Evolutionary conservation across 768 basidiomycete genomes (phyloP), one percentile per base, ranked within the genome.

Genomic region (Tephrocybe sp.): DNA sequence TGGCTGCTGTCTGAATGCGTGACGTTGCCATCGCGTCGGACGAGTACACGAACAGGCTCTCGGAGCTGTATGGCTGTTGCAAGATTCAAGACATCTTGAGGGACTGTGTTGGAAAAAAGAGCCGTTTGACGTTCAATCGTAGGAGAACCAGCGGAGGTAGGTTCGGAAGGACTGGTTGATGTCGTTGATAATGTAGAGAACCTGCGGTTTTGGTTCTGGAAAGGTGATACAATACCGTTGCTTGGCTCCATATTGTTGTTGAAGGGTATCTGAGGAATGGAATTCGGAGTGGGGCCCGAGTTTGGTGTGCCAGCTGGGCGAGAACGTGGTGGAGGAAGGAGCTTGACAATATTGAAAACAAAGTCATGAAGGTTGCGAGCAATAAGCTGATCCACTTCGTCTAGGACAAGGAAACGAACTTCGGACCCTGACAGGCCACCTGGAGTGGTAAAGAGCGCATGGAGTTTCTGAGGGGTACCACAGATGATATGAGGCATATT

Each of bases 341-440:
- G 73, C 59, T 93, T 94, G 63, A 94, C 91, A 58, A 98, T 89
- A 59, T 83, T 88, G 70, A 92, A 88, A 19, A 99, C 95, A 62
- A 86, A 91, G 45, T 98, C 97, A 61, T 97, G 92, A 46, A 98
- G 72, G 63, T 97, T 98, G 48, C 97, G 84, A 15, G 97, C 95
- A 64, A 99, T 97, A 55, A 99, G 73, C 63, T 98, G 97, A 65
- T 99, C 97, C 42, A 97, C 94, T 65, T 99, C 97, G 62, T 99
- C 97, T 16, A 99, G 79, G 29, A 97, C 91, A 47, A 99, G 77
- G 74, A 98, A 89, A 38, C 93, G 82, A 46, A 97, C 91, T 62
- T 94, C 93, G 11, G 83, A 77, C 22, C 92, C 93, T 12, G 73
- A 61, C 45, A 95, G 75, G 12, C 89, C 91, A 27, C 88, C 84